These are phyloP conservation scores for Neckera pumila DNA, from an alignment of 225 moss, liverwort and hornwort species.

Conservation along the genomic window DNA sequence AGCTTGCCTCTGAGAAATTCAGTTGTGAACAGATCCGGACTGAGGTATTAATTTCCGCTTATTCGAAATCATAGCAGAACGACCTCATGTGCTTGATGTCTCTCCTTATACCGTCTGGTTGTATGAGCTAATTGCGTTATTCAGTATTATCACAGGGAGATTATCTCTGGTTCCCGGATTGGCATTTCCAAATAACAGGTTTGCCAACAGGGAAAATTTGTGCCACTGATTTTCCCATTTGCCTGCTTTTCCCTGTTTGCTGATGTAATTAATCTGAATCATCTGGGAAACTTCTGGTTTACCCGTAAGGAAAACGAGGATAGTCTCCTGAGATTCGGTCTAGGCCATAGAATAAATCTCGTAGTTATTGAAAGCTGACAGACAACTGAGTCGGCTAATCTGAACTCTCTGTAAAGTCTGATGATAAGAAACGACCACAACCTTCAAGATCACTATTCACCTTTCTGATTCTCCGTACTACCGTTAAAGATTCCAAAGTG, in stretches of 20 bases:
- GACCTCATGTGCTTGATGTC: neutral
- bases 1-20: conserved; percentile 53
- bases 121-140: neutral
- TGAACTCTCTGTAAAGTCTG: neutral
- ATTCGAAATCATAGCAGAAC: neutral
- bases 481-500: neutral
- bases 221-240: too few relatives aligned
- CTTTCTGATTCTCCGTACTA: neutral
- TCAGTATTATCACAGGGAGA: neutral
- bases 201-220: neutral
- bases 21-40: conserved; percentile 57
- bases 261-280: neutral
- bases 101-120: neutral
- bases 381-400: neutral
- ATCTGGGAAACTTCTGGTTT: neutral
- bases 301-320: neutral
- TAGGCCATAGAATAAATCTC: neutral
- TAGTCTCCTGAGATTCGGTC: neutral
- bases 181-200: neutral
- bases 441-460: neutral
- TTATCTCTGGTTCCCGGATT: neutral
- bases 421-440: neutral
- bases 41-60: conserved; percentile 26
- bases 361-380: neutral
- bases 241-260: neutral